Percentiles rank a stretch among this genome's conserved stretches.
phyloP scores from a whole-genome alignment of 495 filamentous ascomycete genomes.

The Tuber indicum region DNA sequence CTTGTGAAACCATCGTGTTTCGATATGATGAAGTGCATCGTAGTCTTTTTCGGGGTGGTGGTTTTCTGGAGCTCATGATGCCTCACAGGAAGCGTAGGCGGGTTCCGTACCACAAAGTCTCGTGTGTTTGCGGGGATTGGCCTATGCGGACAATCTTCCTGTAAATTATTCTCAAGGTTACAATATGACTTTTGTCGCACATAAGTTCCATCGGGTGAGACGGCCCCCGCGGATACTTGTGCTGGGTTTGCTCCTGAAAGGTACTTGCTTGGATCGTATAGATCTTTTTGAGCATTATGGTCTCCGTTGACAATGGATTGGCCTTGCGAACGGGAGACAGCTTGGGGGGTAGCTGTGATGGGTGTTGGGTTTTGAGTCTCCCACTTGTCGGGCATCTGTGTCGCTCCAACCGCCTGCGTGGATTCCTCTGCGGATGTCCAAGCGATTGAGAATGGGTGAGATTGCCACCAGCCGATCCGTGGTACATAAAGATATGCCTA shows the following conservation, averaged over 20 bases:
- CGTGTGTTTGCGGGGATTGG: slow-evolving; percentile 6
- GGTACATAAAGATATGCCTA: slow-evolving; percentile 72
- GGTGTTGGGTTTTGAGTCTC: not conserved
- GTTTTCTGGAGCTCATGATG: slow-evolving; percentile 26
- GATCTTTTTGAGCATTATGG: slow-evolving; percentile 11
- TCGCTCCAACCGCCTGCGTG: slow-evolving; percentile 5
- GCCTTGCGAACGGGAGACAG: slow-evolving; percentile 13
- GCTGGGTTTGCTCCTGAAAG: not conserved
- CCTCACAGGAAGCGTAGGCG: slow-evolving; percentile 16
- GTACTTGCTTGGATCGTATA: not conserved
- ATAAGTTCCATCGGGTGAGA: slow-evolving; percentile 6
- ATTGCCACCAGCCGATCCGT: slow-evolving; percentile 68
- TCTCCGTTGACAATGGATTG: slow-evolving; percentile 4
- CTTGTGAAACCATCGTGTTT: slow-evolving; percentile 83
- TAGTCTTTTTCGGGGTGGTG: slow-evolving; percentile 19
- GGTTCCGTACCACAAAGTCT: slow-evolving; percentile 8
- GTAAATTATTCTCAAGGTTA: not conserved
- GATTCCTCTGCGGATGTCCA: slow-evolving; percentile 53
- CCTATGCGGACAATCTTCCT: not conserved
- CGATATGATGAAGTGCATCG: slow-evolving; percentile 61
- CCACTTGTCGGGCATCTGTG: slow-evolving; percentile 4
- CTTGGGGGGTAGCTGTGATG: slow-evolving; percentile 11
- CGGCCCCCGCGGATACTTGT: slow-evolving; percentile 1
- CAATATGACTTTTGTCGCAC: slow-evolving; percentile 9
- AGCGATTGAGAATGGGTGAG: slow-evolving; percentile 88